phyloP scores from a whole-genome alignment of 805 yeast genomes.

The Zygoascus flipseniorum region DNA sequence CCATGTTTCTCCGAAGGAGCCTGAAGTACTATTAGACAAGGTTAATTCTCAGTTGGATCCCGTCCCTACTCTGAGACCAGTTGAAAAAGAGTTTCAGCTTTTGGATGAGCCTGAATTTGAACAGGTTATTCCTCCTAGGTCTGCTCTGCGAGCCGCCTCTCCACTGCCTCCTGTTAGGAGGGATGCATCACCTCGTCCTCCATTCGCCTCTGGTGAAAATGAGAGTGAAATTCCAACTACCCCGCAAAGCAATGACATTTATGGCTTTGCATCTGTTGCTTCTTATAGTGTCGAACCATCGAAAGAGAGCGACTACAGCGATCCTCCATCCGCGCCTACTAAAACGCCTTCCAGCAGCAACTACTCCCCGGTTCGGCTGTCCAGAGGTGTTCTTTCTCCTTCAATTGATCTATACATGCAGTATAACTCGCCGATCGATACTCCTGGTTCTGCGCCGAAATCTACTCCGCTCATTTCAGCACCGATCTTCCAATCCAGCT shows the following conservation, averaged over 20 bases:
- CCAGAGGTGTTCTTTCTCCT: neutral
- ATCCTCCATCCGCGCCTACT: neutral
- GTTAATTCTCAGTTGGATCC: neutral
- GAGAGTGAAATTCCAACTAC: neutral
- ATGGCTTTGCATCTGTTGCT: neutral
- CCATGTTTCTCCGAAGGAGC: neutral
- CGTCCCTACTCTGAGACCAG: neutral
- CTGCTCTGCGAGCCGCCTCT: conserved; percentile 12
- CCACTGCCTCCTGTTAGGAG: conserved; percentile 8
- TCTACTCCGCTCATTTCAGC: conserved; percentile 1
- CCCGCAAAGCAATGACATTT: neutral
- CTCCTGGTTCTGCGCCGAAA: neutral
- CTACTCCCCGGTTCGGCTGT: neutral
- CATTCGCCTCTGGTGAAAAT: neutral
- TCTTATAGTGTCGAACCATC: neutral
- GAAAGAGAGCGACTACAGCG: neutral
- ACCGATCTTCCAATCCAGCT: conserved; percentile 5
- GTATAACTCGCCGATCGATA: neutral
- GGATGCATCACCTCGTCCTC: neutral
- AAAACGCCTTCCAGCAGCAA: neutral
- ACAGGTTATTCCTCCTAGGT: conserved; percentile 11
- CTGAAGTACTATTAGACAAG: neutral
- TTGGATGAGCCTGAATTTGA: neutral
- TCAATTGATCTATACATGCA: neutral
- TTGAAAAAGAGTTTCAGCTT: neutral